Conservation (phyloP, 2,329 filamentous ascomycete genomes). For the Coniochaeta sp. region DNA sequence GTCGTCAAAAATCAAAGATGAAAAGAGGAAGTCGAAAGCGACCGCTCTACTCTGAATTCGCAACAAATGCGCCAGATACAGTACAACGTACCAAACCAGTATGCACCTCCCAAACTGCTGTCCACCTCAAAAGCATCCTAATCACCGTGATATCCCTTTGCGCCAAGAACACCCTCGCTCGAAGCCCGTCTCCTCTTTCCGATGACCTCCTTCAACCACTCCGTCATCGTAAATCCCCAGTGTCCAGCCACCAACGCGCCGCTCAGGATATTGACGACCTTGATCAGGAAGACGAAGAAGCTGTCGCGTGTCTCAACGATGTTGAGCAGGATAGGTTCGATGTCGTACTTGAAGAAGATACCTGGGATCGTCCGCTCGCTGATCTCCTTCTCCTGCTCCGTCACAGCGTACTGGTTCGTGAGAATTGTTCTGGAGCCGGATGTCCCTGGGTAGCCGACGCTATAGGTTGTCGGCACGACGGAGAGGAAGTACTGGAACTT, state of each 20-base stretch:
- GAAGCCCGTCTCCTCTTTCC: conserved; percentile 39
- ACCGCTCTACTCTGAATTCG: too few species aligned
- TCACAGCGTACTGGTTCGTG: conserved; percentile 98
- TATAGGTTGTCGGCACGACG: conserved; percentile 91
- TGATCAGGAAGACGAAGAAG: conserved; percentile 66
- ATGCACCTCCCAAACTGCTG: neutral
- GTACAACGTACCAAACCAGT: neutral
- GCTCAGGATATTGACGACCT: conserved; percentile 82
- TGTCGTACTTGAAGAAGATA: conserved; percentile 98
- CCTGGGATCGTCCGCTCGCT: conserved; percentile 70
- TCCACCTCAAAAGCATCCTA: too few species aligned
- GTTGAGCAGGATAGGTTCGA: conserved; percentile 85
- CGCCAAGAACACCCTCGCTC: conserved; percentile 42
- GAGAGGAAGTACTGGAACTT: conserved; percentile 98
- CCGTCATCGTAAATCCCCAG: conserved; percentile 81
- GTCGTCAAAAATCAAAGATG: too few species aligned
- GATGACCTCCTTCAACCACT: conserved; percentile 58
- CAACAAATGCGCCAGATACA: neutral
- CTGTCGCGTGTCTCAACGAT: conserved; percentile 76
- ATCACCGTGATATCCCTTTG: conserved; percentile 24
- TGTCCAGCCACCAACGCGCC: conserved; percentile 90
- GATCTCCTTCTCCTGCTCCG: conserved; percentile 70
- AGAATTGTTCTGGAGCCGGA: conserved; percentile 54
- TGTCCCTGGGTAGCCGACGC: conserved; percentile 39
- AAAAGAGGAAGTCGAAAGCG: too few species aligned